A percentile compares a stretch with the other conserved stretches of the same genome.
These are phyloP conservation scores for Marchantia polymorpha DNA, from an alignment of 225 moss, liverwort and hornwort species.

Conservation along the genomic window DNA sequence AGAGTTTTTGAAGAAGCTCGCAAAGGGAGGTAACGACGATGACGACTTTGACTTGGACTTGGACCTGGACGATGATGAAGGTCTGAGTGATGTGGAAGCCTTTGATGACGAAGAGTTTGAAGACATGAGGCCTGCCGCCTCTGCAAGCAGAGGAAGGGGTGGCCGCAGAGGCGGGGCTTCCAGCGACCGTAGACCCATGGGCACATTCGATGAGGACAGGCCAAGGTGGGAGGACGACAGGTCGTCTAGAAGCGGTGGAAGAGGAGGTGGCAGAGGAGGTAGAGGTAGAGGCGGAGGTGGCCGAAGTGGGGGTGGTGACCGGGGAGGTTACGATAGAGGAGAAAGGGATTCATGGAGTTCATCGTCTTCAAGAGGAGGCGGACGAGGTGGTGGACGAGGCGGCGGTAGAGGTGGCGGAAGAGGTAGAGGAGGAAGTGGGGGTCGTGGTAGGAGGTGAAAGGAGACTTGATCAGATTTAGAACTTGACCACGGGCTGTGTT, in stretches of 20 bases:
- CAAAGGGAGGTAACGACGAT: conserved; percentile 10
- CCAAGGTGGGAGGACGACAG: conserved; percentile 35
- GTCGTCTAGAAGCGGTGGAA: conserved; percentile 18
- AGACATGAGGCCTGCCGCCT: conserved; percentile 33
- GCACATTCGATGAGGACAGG: conserved; percentile 28
- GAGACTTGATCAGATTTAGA: neutral
- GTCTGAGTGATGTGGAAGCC: conserved; percentile 39
- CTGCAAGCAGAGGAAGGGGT: conserved; percentile 21
- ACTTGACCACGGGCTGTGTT: neutral
- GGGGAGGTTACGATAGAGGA: conserved; percentile 20
- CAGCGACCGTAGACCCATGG: conserved; percentile 7
- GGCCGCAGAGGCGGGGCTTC: conserved; percentile 12
- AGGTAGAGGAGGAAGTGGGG: conserved; percentile 26
- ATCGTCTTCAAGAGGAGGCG: conserved; percentile 17
- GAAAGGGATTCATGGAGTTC: conserved; percentile 30
- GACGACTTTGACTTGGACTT: conserved; percentile 25
- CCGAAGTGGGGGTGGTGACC: conserved; percentile 23
- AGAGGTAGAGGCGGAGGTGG: conserved; percentile 19
- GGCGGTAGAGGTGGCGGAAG: conserved; percentile 24
- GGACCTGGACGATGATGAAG: conserved; percentile 36
- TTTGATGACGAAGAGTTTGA: conserved; percentile 42
- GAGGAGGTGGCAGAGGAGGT: conserved; percentile 19
- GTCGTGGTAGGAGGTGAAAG: conserved; percentile 33
- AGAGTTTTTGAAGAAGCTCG: neutral
- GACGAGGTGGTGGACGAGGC: conserved; percentile 21